Base-by-base conservation (phyloP, 768 basidiomycete genomes). In the Tubosaeta sp. region DNA sequence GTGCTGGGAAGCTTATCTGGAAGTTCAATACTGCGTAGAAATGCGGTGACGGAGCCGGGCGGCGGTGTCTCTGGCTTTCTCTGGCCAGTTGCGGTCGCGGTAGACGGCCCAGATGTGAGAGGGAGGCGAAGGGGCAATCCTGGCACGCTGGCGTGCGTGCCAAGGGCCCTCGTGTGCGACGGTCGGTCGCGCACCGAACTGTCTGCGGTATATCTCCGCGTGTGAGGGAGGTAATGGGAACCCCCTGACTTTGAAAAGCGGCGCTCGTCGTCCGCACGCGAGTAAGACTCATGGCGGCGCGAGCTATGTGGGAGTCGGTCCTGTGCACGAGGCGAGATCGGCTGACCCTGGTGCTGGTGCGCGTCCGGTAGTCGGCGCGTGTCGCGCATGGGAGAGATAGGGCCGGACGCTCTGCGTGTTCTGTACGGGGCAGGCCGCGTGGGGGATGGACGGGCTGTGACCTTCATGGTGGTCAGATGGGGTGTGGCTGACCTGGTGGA, bases 11-110 rank as follows among this genome's bases (percentile, higher is more conserved):
- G 55, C 16, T 58, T 57, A 48, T 59, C 55, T 33, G 57, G 57
- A 47, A 69, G 58, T 41, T 59, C 48, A 19, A 65, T 64, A 22
- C 46, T 65, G 38, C 61, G 57, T 25, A 68, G 53, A 49, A 66
- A 67, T 1, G 53, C 37, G 43, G 64, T 60, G n/a, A 57, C 68
- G 14, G 61, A 51, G 6, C 44, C 55, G 3, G 53, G 55, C 2
- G 48, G 50, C 3, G 61, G 61, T 11, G 57, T 51, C 35, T 48
- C 57, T 14, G 46, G 25, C 38, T 32, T 57, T 16, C 22, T 43
- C 39, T 37, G 51, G 39, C 39, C 31, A 17, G n/a, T 22, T 22
- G 22, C 22, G 22, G 22, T 22, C 22, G 22, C 22, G 22, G 22
- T 4, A 3, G 41, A 47, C 29, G 46, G 14, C 37, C 26, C 51